phyloP scores from a whole-genome alignment of 352 stramenopile species.

The Phytophthora quininea region DNA sequence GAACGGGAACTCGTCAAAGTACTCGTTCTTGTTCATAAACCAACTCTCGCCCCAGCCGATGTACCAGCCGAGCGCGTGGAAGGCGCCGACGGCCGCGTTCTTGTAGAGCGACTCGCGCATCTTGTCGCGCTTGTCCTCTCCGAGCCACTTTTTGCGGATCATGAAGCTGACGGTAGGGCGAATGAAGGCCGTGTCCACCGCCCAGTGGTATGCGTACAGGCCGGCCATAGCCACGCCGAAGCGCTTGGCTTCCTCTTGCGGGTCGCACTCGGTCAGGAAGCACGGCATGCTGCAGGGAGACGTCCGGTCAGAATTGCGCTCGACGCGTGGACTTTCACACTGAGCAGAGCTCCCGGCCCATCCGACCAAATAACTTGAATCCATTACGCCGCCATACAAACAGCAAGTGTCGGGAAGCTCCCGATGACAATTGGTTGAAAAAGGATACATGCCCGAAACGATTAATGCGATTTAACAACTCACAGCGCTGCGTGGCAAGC shows the following conservation, averaged over 20 bases:
- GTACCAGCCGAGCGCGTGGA: slow-evolving; percentile 68
- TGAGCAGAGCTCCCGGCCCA: slow-evolving; percentile 23
- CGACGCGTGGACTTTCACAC: slow-evolving; percentile 39
- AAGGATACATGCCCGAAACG: background rate
- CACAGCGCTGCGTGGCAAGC: no score
- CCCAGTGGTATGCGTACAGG: slow-evolving; percentile 76
- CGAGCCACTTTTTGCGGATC: slow-evolving; percentile 45
- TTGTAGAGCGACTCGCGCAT: slow-evolving; percentile 87
- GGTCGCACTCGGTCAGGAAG: slow-evolving; percentile 69
- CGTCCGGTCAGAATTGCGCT: slow-evolving; percentile 11
- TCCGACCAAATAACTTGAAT: background rate
- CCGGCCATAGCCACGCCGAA: slow-evolving; percentile 56
- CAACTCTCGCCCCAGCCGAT: slow-evolving; percentile 66
- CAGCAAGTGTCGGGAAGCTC: background rate
- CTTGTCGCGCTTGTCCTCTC: slow-evolving; percentile 76
- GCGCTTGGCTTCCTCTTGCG: slow-evolving; percentile 58
- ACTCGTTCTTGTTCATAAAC: slow-evolving; percentile 76
- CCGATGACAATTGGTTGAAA: background rate
- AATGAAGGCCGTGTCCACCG: slow-evolving; percentile 72
- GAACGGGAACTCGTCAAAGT: slow-evolving; percentile 67
- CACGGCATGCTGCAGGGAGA: slow-evolving; percentile 57
- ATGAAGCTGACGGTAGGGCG: slow-evolving; percentile 51
- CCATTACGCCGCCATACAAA: background rate
- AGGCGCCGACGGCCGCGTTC: slow-evolving; percentile 72
- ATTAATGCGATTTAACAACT: no score